Base-by-base conservation (phyloP, 768 basidiomycete species). In the Pleurotus platypus region DNA sequence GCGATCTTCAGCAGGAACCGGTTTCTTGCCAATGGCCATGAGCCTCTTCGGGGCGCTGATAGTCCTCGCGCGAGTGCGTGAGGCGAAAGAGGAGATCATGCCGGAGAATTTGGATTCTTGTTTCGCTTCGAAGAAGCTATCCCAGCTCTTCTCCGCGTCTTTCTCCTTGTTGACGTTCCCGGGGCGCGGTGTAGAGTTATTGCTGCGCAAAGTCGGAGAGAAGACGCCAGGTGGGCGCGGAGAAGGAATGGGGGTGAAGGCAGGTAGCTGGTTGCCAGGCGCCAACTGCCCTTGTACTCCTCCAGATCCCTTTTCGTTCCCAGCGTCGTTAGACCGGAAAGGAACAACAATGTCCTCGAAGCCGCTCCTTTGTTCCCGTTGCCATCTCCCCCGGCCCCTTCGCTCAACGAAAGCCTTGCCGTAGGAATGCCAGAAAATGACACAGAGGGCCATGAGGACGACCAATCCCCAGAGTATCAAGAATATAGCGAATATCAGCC, bases 391-490 rank as follows among this genome's bases (percentile, higher is more conserved):
- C 56, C 75, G 77, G 62, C 71, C 75, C 60, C 77, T 75, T 37
- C 68, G 71, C 65, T 84, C 81, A 26, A 81, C 57, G 69, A 72
- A 73, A 6, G 67, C 65, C 42, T 72, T 77, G 24, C 78, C 83
- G 66, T 82, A 85, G 3, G 87, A 79, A 65, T 91, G 81, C 89
- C 89, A 92, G 49, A 88, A 73, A 43, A 94, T 73, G 63, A 92
- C 72, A 57, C 66, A 66, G 26, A 92, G 65, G 12, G 82, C 95
- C 81, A 95, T 89, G 57, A 96, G 64, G 26, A 94, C 85, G 46
- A 97, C 91, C 38, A 92, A 40, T 15, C 73, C 81, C 94, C 94
- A 98, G 2, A 98, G 74, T 0, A 73, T 87, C 62, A 96, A 78
- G 74, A 97, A 93, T 61, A 95, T 77, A 2, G 69, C 69, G 67